Evolutionary conservation across 805 yeast genomes (phyloP).

Genomic region (Candida pini): DNA sequence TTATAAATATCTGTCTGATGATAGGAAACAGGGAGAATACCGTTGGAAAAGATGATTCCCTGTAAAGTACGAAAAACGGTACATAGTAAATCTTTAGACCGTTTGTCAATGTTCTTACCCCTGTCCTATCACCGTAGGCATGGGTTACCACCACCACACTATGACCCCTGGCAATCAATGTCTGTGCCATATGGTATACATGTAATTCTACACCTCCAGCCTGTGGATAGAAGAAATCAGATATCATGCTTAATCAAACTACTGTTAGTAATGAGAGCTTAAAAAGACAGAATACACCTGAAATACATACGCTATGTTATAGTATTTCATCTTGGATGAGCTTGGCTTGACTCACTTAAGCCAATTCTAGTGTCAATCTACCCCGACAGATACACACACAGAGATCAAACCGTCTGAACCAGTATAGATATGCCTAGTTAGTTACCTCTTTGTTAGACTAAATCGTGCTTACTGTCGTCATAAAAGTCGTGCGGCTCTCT

Average conservation of each 20-base stretch:
- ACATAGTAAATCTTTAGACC: constrained; percentile 91
- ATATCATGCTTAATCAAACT: constrained; percentile 53
- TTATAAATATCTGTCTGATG: constrained; percentile 72
- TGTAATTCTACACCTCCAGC: constrained; percentile 98
- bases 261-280: constrained; percentile 1
- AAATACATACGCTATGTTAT: constrained; percentile 26
- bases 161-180: constrained; percentile 75
- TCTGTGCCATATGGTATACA: constrained; percentile 84
- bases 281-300: no score
- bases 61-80: constrained; percentile 72
- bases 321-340: constrained; percentile 13
- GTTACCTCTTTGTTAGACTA: no score
- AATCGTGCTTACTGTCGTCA: no score
- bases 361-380: no score
- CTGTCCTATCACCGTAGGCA: constrained; percentile 75
- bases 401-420: no score
- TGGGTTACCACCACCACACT: constrained; percentile 85
- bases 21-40: constrained; percentile 86
- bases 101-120: constrained; percentile 76
- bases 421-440: no score
- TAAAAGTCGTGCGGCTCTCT: no score
- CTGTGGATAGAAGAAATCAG: constrained; percentile 97
- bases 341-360: no score
- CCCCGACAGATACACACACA: no score
- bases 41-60: constrained; percentile 84